Percentiles rank a stretch among this genome's conserved stretches.
Evolutionary conservation across 106 monocot species (phyloP).

Genomic region (Dendrobium nobile): DNA sequence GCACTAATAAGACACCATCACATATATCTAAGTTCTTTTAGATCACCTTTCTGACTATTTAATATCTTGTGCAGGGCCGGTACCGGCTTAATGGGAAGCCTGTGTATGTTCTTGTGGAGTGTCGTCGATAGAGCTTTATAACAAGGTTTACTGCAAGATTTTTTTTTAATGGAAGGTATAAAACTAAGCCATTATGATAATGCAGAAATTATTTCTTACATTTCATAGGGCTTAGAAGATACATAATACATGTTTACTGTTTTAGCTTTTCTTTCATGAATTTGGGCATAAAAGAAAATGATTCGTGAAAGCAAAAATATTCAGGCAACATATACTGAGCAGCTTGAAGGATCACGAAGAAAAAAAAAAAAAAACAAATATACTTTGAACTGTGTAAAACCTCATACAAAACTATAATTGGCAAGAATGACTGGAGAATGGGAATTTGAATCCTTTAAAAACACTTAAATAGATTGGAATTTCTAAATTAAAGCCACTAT

Average conservation of each 20-base stretch:
- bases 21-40: no score
- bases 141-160: background rate
- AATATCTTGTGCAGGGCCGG: slow-evolving; percentile 23
- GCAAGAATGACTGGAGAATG: background rate
- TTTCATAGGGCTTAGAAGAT: no score
- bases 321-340: no score
- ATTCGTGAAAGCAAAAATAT: no score
- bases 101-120: slow-evolving; percentile 60
- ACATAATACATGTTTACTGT: no score
- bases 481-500: background rate
- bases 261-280: background rate
- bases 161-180: background rate
- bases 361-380: no score
- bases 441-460: background rate
- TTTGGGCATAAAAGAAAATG: background rate
- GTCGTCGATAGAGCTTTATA: slow-evolving; percentile 16
- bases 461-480: background rate
- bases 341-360: no score
- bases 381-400: no score
- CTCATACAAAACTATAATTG: no score
- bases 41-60: no score
- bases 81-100: slow-evolving; percentile 55
- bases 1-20: no score
- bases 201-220: no score
- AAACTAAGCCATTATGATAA: background rate